phyloP scores from a whole-genome alignment of 495 filamentous ascomycete genomes.

The Hypoxylon subgilvum region DNA sequence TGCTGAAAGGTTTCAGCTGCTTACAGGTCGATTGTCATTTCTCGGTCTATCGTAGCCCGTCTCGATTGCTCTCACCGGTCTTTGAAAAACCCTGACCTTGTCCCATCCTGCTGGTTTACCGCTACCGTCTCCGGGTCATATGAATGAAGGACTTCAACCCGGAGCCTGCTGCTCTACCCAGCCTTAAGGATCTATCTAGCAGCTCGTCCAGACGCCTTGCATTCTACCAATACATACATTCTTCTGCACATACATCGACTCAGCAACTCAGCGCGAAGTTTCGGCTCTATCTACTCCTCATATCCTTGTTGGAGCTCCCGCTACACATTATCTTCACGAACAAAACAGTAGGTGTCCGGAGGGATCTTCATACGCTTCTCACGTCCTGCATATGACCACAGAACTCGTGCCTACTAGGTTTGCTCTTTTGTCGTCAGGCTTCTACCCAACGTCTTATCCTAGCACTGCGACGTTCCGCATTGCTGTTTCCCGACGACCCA shows the following conservation, averaged over 20 bases:
- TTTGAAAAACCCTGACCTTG: background rate
- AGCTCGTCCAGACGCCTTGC: too few species aligned
- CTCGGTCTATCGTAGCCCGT: background rate
- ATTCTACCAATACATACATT: too few species aligned
- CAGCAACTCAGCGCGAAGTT: background rate
- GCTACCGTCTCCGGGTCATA: background rate
- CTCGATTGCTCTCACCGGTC: background rate
- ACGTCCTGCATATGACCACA: slow-evolving; percentile 15
- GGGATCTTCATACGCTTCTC: slow-evolving; percentile 28
- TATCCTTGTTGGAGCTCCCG: slow-evolving; percentile 9
- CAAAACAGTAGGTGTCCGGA: slow-evolving; percentile 9
- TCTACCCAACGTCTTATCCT: too few species aligned
- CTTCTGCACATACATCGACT: too few species aligned
- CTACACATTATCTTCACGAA: background rate
- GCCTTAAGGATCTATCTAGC: too few species aligned
- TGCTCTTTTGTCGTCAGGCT: too few species aligned
- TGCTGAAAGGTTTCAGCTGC: too few species aligned
- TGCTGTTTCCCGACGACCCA: slow-evolving; percentile 23
- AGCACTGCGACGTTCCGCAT: slow-evolving; percentile 22
- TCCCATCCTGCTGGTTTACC: background rate
- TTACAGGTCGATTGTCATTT: too few species aligned
- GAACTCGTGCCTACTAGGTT: slow-evolving; percentile 19
- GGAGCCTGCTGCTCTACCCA: too few species aligned
- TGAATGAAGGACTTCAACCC: background rate
- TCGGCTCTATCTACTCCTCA: slow-evolving; percentile 1